Conservation (phyloP, 306 rosid species). For the Macrotyloma uniflorum region DNA sequence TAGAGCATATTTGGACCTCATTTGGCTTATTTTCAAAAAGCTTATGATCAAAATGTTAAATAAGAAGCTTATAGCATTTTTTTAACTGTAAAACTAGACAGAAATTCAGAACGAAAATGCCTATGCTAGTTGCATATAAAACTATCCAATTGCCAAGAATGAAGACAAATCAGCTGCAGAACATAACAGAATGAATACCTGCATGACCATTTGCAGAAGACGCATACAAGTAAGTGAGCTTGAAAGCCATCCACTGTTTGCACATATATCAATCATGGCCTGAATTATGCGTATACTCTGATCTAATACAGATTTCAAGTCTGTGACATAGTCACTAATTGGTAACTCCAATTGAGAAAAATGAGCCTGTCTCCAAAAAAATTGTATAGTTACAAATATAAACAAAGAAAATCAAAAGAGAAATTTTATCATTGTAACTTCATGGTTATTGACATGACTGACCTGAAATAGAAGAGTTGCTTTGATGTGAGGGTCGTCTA, state of each 20-base stretch:
- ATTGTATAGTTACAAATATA: constrained; percentile 30
- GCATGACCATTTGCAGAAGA: constrained; percentile 97
- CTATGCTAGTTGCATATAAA: constrained; percentile 14
- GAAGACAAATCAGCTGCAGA: constrained; percentile 25
- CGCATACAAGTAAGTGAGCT: constrained; percentile 92
- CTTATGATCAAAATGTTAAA: not conserved
- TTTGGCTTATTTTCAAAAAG: not conserved
- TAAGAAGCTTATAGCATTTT: not conserved
- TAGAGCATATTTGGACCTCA: not conserved
- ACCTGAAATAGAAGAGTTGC: constrained; percentile 96
- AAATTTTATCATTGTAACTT: constrained; percentile 30
- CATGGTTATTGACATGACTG: constrained; percentile 40
- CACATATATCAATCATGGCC: constrained; percentile 98
- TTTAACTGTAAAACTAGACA: not conserved
- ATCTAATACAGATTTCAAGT: constrained; percentile 93
- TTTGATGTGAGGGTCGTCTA: constrained; percentile 91
- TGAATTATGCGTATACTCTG: constrained; percentile 95
- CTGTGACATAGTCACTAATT: constrained; percentile 89
- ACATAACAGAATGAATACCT: constrained; percentile 56
- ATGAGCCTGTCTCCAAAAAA: constrained; percentile 70
- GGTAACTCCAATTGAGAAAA: constrained; percentile 92
- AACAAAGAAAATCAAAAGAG: constrained; percentile 18
- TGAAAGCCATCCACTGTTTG: constrained; percentile 95
- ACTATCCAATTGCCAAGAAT: constrained; percentile 9
- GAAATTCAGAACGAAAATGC: constrained; percentile 6